These are phyloP conservation scores for Diplodia corticola DNA, from an alignment of 2,329 filamentous ascomycete genomes.

Conservation along the genomic window DNA sequence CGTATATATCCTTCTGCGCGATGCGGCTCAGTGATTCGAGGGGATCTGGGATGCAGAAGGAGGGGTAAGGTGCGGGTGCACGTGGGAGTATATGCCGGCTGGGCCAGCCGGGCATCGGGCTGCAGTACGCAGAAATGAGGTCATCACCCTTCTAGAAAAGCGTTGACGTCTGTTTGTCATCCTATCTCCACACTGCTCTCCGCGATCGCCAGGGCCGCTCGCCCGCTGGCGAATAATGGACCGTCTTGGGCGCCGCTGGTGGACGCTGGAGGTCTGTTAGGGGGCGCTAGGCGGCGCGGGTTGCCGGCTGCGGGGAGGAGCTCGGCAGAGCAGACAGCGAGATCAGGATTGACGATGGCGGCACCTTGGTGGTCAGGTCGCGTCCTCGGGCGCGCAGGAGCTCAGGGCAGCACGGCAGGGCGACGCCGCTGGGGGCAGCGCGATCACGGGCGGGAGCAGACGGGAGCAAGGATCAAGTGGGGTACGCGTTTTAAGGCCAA, in stretches of 20 bases:
- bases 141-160: slow-evolving; percentile 7
- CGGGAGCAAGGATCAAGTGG: slow-evolving; percentile 2
- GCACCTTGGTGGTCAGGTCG: neutral
- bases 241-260: neutral
- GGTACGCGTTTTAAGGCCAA: slow-evolving; percentile 7
- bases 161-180: slow-evolving; percentile 13
- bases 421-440: neutral
- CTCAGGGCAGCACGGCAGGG: neutral
- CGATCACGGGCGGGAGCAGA: neutral
- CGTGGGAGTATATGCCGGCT: neutral
- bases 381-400: neutral
- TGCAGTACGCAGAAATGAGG: slow-evolving; percentile 3
- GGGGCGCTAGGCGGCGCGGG: neutral
- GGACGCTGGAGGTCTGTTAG: neutral
- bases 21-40: slow-evolving; percentile 10
- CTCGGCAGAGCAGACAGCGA: neutral
- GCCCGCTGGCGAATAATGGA: neutral
- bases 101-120: neutral
- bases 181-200: slow-evolving; percentile 4
- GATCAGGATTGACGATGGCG: neutral
- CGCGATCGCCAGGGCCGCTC: slow-evolving; percentile 19
- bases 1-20: neutral
- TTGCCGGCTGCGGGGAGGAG: neutral
- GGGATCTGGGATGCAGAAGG: neutral
- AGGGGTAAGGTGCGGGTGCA: neutral